Evolutionary conservation across 495 filamentous ascomycete species (phyloP).

Genomic region (Penicillium crystallinum): DNA sequence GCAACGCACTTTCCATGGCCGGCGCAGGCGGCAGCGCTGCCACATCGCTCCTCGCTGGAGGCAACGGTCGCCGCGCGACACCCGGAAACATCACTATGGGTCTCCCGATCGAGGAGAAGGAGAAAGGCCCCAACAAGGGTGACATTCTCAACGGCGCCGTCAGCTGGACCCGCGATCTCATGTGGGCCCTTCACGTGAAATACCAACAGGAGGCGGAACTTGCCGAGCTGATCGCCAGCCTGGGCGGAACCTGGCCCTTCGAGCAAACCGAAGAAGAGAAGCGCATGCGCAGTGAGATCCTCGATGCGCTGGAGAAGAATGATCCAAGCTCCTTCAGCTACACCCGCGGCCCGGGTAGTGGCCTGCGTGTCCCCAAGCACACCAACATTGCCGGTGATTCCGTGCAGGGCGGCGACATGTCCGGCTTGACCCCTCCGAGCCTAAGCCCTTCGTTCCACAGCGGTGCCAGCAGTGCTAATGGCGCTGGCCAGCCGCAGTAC

Average conservation of each 20-base stretch:
- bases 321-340: conserved; percentile 69
- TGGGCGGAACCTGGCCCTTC: conserved; percentile 72
- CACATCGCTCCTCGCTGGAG: conserved; percentile 84
- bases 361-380: conserved; percentile 85
- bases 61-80: conserved; percentile 71
- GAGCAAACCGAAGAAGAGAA: conserved; percentile 87
- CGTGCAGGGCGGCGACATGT: conserved; percentile 41
- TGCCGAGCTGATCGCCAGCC: conserved; percentile 60
- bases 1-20: conserved; percentile 77
- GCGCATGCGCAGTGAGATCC: conserved; percentile 88
- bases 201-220: conserved; percentile 84
- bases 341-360: conserved; percentile 74
- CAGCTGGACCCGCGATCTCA: conserved; percentile 92
- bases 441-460: conserved; percentile 68
- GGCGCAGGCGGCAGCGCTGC: conserved; percentile 65
- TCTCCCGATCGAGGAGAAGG: conserved; percentile 89
- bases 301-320: conserved; percentile 77
- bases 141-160: conserved; percentile 97
- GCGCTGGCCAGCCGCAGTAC: conserved; percentile 54
- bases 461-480: conserved; percentile 50
- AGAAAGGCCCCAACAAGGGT: conserved; percentile 98
- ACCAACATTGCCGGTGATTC: conserved; percentile 86
- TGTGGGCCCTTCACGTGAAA: conserved; percentile 90
- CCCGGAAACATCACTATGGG: conserved; percentile 87
- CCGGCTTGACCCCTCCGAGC: conserved; percentile 51